Evolutionary conservation across 2,329 filamentous ascomycete species (phyloP), one percentile per base, ranked within the genome.

Genomic region (Aspergillus persii): DNA sequence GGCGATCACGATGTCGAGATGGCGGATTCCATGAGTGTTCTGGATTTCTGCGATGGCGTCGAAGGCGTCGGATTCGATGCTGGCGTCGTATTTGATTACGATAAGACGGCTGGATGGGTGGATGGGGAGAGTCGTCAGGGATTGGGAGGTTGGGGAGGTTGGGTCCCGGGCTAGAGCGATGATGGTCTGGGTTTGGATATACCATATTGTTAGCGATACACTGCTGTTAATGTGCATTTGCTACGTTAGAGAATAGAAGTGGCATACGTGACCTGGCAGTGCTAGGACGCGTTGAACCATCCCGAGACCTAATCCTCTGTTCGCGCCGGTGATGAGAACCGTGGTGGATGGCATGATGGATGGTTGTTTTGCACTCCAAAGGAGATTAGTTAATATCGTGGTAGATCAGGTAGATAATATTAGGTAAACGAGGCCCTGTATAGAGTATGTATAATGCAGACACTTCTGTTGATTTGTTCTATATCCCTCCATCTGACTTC

Each of bases 1-100:
- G 49, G 81, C 78, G 55, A 64, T 57, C 1, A 62, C 59, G 9
- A 59, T 39, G 8, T 64, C 60, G 26, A 66, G 53, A 7, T 64
- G 54, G 1, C 12, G 2, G 30, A 66, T 55, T 3, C 27, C 9
- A 33, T 66, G 56, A 11, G 56, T 15, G 1, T 8, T 59, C 33
- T 54, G 56, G 15, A 66, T 8, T 9, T 39, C 18, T 1, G 23
- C 30, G 0, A 33, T 29, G 7, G 59, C 57, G 0, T 56, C 33
- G 0, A 31, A 31, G 3, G 48, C 53, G 41, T 53, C 55, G 0
- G 44, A 31, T 6, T 55, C 46, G 7, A 18, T 41, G 23, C 57
- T 53, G 6, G 39, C 9, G n/a, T 8, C 57, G 1, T 61, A 30
- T 3, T 23, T 3, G 1, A 61, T 48, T 8, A 61, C 6, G 5